phyloP scores from a whole-genome alignment of 768 basidiomycete species.

The Kwoniella pini region DNA sequence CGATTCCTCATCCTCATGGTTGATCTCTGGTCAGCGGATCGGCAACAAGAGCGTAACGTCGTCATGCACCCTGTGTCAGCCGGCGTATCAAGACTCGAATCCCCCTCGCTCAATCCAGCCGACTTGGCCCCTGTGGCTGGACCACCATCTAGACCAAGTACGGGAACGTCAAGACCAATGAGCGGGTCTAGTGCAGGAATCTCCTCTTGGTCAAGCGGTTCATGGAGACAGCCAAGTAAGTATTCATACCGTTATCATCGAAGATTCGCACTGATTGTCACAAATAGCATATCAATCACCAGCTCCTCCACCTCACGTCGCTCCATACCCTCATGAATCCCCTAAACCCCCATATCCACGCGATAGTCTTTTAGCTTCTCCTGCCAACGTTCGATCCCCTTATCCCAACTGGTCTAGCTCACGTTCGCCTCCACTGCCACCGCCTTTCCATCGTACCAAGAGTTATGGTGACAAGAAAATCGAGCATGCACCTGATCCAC shows the following conservation, averaged over 20 bases:
- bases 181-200: slow-evolving; percentile 15
- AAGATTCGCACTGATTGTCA: not conserved
- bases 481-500: slow-evolving; percentile 16
- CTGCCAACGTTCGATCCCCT: slow-evolving; percentile 58
- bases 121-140: not conserved
- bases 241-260: not conserved
- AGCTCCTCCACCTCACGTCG: not conserved
- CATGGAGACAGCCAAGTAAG: slow-evolving; percentile 13
- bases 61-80: slow-evolving; percentile 78
- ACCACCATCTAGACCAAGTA: slow-evolving; percentile 18
- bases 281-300: slow-evolving; percentile 3
- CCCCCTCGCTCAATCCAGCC: not conserved
- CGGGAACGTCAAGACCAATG: slow-evolving; percentile 16
- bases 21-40: slow-evolving; percentile 88
- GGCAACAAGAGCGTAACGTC: slow-evolving; percentile 79
- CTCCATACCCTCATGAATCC: slow-evolving; percentile 2
- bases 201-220: slow-evolving; percentile 17
- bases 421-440: slow-evolving; percentile 11
- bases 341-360: not conserved
- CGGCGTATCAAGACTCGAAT: slow-evolving; percentile 20
- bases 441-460: slow-evolving; percentile 12
- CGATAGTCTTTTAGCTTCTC: not conserved
- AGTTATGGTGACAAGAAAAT: slow-evolving; percentile 7
- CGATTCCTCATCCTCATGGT: slow-evolving; percentile 88
- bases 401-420: slow-evolving; percentile 12